phyloP scores from a whole-genome alignment of 768 basidiomycete species.

The Coprinopsis marcescibilis region DNA sequence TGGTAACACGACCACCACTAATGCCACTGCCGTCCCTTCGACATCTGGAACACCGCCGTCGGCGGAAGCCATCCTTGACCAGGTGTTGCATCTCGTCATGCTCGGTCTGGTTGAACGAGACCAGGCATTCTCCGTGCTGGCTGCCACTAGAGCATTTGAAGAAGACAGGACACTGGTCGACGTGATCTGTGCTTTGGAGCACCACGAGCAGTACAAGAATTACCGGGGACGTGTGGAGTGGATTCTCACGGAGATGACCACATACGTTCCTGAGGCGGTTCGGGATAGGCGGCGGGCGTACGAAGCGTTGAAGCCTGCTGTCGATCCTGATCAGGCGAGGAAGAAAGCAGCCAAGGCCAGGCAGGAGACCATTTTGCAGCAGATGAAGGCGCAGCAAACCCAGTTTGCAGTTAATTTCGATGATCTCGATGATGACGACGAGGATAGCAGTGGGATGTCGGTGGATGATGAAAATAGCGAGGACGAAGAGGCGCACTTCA shows the following conservation, averaged over 20 bases:
- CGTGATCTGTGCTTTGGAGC: constrained; percentile 71
- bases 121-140: constrained; percentile 52
- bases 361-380: constrained; percentile 91
- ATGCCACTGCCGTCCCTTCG: neutral
- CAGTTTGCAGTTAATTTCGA: constrained; percentile 78
- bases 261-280: constrained; percentile 54
- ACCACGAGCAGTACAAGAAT: constrained; percentile 66
- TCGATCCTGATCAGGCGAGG: constrained; percentile 63
- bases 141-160: constrained; percentile 49
- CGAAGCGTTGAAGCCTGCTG: constrained; percentile 27
- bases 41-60: constrained; percentile 53
- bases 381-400: constrained; percentile 91
- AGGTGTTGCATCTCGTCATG: constrained; percentile 82
- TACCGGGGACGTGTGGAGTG: constrained; percentile 70
- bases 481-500: constrained; percentile 41
- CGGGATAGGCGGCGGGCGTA: constrained; percentile 39
- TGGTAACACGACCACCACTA: constrained; percentile 20
- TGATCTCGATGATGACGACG: constrained; percentile 64
- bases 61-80: constrained; percentile 87
- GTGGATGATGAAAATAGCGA: constrained; percentile 55
- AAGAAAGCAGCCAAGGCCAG: constrained; percentile 83
- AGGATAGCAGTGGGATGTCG: constrained; percentile 41
- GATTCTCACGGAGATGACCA: constrained; percentile 60
- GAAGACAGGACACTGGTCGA: constrained; percentile 58
- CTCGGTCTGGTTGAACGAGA: constrained; percentile 73